Percentiles rank a stretch among this genome's conserved stretches.
phyloP scores from a whole-genome alignment of 257 asterid species.

The Agastache rugosa region DNA sequence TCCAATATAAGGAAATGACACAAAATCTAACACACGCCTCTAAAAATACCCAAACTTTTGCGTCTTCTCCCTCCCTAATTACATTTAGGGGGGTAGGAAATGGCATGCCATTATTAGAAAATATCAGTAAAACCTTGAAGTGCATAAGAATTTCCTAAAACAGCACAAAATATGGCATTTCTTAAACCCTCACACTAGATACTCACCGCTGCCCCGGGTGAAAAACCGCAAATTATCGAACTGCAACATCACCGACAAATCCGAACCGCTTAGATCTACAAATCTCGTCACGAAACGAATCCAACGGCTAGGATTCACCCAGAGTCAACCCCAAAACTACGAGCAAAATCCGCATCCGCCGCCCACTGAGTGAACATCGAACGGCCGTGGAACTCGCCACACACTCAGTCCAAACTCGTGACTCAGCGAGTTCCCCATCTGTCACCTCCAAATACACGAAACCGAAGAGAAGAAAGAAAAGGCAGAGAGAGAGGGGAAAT shows the following conservation, averaged over 20 bases:
- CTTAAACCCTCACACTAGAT: constrained; percentile 7
- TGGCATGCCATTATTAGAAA: background rate
- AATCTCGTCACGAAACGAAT: constrained; percentile 27
- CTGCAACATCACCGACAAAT: constrained; percentile 57
- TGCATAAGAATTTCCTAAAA: background rate
- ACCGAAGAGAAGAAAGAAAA: background rate
- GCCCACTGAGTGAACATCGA: constrained; percentile 36
- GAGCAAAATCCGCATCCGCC: constrained; percentile 40
- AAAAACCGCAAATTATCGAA: constrained; percentile 38
- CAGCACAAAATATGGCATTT: background rate
- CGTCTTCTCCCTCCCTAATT: background rate
- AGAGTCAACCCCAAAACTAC: constrained; percentile 31
- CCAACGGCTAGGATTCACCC: constrained; percentile 36
- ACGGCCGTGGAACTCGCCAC: constrained; percentile 34
- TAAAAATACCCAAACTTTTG: background rate
- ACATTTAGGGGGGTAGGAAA: background rate
- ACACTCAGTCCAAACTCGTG: constrained; percentile 28
- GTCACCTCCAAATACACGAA: constrained; percentile 34
- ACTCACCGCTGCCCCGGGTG: constrained; percentile 50
- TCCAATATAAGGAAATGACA: constrained; percentile 16
- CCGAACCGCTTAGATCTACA: constrained; percentile 53
- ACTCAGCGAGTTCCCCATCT: constrained; percentile 36
- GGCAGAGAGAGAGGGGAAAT: background rate
- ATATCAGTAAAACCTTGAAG: background rate
- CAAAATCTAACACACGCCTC: constrained; percentile 1